phyloP scores from a whole-genome alignment of 805 yeast genomes.

The Wickerhamomyces chambardii region DNA sequence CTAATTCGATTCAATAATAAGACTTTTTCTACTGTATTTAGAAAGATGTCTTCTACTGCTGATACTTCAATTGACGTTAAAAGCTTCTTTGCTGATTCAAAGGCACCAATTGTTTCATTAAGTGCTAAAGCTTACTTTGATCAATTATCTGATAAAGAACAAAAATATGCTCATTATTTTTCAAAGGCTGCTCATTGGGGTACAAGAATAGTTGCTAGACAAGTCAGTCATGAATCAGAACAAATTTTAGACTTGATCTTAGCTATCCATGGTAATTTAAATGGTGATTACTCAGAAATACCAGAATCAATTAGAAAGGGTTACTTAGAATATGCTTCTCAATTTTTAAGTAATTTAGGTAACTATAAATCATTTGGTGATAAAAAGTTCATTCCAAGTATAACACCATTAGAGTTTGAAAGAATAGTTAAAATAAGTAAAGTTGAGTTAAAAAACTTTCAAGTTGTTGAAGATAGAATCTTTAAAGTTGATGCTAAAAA shows the following conservation, averaged over 20 bases:
- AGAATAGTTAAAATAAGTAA: slow-evolving; percentile 33
- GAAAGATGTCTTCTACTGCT: slow-evolving; percentile 6
- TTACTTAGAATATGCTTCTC: slow-evolving; percentile 69
- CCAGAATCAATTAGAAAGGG: slow-evolving; percentile 22
- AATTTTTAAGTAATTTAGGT: slow-evolving; percentile 66
- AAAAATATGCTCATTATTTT: slow-evolving; percentile 75
- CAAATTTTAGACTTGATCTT: slow-evolving; percentile 63
- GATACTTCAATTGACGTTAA: slow-evolving; percentile 2
- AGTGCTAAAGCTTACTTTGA: slow-evolving; percentile 65
- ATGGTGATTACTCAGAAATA: slow-evolving; percentile 36
- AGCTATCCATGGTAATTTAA: slow-evolving; percentile 39
- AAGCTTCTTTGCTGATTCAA: slow-evolving; percentile 38
- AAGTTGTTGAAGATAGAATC: slow-evolving; percentile 35
- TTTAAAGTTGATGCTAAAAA: slow-evolving; percentile 39
- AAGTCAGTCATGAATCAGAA: slow-evolving; percentile 80
- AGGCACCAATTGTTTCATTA: slow-evolving; percentile 65
- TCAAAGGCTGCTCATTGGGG: slow-evolving; percentile 83
- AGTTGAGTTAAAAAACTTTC: slow-evolving; percentile 20
- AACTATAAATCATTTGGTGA: slow-evolving; percentile 87
- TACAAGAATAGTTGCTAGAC: slow-evolving; percentile 67
- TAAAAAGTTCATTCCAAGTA: slow-evolving; percentile 70
- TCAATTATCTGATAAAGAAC: slow-evolving; percentile 46
- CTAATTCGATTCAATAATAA: too few species aligned
- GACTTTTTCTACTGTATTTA: not conserved
- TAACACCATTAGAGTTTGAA: slow-evolving; percentile 38